Evolutionary conservation across 2,329 filamentous ascomycete species (phyloP).

Genomic region (Paecilomyces dactylethromorphus): DNA sequence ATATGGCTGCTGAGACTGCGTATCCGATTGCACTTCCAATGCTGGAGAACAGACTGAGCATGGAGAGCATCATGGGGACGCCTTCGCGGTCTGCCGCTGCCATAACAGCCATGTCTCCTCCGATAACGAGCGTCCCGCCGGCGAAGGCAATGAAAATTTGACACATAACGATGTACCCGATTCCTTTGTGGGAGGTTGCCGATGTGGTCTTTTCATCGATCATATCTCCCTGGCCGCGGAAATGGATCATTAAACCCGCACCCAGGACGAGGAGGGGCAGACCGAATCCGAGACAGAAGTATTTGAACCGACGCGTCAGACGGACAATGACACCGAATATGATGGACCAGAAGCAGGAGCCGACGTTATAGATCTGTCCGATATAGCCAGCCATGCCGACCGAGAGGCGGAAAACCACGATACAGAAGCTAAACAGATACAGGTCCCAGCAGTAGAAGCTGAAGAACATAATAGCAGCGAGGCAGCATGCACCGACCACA

Average conservation of each 20-base stretch:
- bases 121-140: conserved; percentile 43
- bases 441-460: conserved; percentile 44
- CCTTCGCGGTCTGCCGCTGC: conserved; percentile 44
- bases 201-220: background rate
- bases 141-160: conserved; percentile 45
- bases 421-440: conserved; percentile 46
- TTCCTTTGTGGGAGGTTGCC: conserved; percentile 14
- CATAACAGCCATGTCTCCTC: conserved; percentile 49
- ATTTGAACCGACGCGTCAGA: conserved; percentile 42
- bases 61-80: conserved; percentile 30
- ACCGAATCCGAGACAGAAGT: conserved; percentile 38
- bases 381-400: conserved; percentile 35
- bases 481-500: conserved; percentile 42
- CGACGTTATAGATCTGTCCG: conserved; percentile 42
- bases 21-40: conserved; percentile 14
- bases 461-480: conserved; percentile 39
- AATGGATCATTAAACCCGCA: conserved; percentile 44
- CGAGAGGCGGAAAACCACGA: conserved; percentile 40
- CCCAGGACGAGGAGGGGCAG: conserved; percentile 42
- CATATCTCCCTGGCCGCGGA: conserved; percentile 34
- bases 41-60: conserved; percentile 14
- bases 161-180: conserved; percentile 42
- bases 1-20: conserved; percentile 6
- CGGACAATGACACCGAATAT: conserved; percentile 42
- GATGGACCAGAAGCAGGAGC: conserved; percentile 40